These are phyloP conservation scores for Luffa aegyptiaca DNA, from an alignment of 306 rosid species.

Conservation along the genomic window DNA sequence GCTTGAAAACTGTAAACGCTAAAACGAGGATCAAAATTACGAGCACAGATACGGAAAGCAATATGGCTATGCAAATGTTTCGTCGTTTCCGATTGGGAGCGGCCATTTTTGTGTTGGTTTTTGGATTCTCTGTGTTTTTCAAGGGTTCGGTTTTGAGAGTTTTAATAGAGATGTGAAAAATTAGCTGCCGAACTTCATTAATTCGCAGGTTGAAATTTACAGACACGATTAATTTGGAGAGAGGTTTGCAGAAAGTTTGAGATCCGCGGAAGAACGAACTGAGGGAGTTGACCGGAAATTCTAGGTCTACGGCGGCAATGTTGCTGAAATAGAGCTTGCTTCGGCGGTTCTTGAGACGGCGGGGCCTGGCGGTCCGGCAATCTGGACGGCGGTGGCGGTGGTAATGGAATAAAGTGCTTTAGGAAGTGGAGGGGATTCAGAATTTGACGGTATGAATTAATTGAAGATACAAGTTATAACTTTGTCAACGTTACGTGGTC, in stretches of 20 bases:
- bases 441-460: neutral
- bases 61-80: neutral
- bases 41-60: neutral
- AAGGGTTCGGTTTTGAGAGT: neutral
- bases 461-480: neutral
- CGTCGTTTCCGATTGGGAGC: neutral
- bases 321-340: neutral
- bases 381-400: neutral
- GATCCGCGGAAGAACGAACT: too few relatives aligned
- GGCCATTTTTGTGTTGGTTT: neutral
- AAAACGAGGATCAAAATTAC: constrained; percentile 14
- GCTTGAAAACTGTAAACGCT: constrained; percentile 38
- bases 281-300: neutral
- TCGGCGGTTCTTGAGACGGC: neutral
- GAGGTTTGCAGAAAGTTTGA: too few relatives aligned
- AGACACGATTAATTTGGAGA: neutral
- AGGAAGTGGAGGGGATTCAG: neutral
- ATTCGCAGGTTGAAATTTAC: neutral
- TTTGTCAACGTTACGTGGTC: neutral
- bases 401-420: neutral
- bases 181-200: neutral
- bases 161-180: neutral
- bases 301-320: neutral
- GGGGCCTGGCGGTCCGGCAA: neutral
- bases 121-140: neutral